Base-by-base conservation (phyloP, 768 basidiomycete genomes). In the Lactifluus piperatus region DNA sequence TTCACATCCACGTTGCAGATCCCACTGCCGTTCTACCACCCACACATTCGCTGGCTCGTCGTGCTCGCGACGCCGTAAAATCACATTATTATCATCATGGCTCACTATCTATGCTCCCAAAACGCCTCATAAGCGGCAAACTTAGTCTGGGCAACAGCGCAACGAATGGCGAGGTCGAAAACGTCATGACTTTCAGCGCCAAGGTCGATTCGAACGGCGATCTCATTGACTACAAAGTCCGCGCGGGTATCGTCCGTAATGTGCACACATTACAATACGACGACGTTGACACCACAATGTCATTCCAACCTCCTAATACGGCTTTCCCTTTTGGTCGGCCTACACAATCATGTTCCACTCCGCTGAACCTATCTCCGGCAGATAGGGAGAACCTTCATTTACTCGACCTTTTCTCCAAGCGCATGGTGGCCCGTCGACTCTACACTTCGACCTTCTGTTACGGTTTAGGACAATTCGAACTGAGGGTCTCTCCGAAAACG, bases 1-100 rank as follows among this genome's bases (percentile, higher is more conserved):
- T 95, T 11, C 94, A 97, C 66, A 77, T 87, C 26, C 97, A 98
- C 68, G 79, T 99, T 56, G 94, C 97, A 10, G 97, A 99, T 69
- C 94, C 94, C 0, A 92, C 91, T 1, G 75, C 85, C 11, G 64
- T 86, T 49, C 77, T 99, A 26, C 86, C 85, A 20, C 88, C 88
- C 0, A 77, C 76, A 1, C 86, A 94, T 68, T 64, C 73, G 6
- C 67, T 93, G 2, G 77, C 87, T 1, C 71, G 75, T 27, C 71
- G 75, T 5, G 94, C 94, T 0, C 74, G 77, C 5, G 66, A 73
- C 46, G 73, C 76, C 57, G 74, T 74, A 3, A 68, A 76, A 45
- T 79, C 88, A 0, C 66, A 74, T 0, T 99, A 99, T 70, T 78
- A 86, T 49, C 67, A 77, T 0, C 82, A 90, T 59, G 75, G 78